Conservation (phyloP, 495 filamentous ascomycete species). For the Poronia punctata region DNA sequence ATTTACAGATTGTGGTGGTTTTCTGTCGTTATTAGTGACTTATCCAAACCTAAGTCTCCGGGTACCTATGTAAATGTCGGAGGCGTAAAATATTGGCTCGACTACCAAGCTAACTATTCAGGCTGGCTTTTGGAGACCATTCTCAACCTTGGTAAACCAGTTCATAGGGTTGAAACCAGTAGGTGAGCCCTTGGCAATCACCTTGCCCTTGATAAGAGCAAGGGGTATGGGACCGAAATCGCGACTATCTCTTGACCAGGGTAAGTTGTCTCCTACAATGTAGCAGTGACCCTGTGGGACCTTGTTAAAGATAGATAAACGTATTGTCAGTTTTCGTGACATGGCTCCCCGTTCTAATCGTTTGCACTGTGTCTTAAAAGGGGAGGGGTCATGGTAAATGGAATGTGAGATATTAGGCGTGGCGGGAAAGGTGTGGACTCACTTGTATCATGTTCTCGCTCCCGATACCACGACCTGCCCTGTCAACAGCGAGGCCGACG, state of each 20-base stretch:
- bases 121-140: constrained; percentile 16
- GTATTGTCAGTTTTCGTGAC: not conserved
- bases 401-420: no score
- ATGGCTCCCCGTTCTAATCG: not conserved
- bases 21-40: no score
- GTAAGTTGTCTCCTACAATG: constrained; percentile 79
- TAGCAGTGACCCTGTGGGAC: constrained; percentile 88
- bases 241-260: constrained; percentile 77
- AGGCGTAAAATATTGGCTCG: no score
- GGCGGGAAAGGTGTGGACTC: constrained; percentile 9
- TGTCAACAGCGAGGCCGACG: not conserved
- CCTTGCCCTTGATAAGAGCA: constrained; percentile 76
- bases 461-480: constrained; percentile 4
- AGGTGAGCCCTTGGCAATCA: constrained; percentile 55
- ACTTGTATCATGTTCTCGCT: constrained; percentile 71
- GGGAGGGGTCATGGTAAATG: no score
- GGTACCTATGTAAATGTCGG: no score
- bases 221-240: constrained; percentile 79
- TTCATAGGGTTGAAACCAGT: constrained; percentile 41
- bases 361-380: not conserved
- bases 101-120: constrained; percentile 1
- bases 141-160: constrained; percentile 39
- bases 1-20: no score
- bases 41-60: no score
- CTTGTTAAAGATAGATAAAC: constrained; percentile 30